Evolutionary conservation across 2,329 filamentous ascomycete genomes (phyloP).

Genomic region (Amphichorda felina): DNA sequence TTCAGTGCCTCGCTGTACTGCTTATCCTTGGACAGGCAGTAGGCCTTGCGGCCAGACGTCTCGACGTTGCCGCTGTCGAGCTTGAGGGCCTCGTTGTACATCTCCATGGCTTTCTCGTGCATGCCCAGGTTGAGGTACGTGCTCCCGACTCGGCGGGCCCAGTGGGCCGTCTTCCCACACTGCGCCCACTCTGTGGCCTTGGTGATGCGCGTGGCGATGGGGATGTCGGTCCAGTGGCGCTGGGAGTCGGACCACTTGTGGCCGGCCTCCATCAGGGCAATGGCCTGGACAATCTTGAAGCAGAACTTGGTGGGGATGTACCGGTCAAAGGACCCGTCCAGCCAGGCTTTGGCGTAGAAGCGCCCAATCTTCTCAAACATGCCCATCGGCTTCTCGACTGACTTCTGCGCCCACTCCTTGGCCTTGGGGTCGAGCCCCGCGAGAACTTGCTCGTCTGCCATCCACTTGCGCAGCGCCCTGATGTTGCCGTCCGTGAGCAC

Average conservation of each 20-base stretch:
- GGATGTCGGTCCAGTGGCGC: slow-evolving; percentile 21
- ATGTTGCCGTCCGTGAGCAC: slow-evolving; percentile 27
- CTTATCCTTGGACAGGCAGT: slow-evolving; percentile 23
- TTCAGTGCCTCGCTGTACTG: slow-evolving; percentile 21
- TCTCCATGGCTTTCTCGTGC: slow-evolving; percentile 18
- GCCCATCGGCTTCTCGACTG: slow-evolving; percentile 12
- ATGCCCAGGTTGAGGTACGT: slow-evolving; percentile 24
- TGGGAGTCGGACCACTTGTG: slow-evolving; percentile 23
- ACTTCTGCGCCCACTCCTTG: slow-evolving; percentile 16
- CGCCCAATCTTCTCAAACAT: slow-evolving; percentile 25
- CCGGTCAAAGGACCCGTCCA: slow-evolving; percentile 17
- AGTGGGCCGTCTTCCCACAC: slow-evolving; percentile 21
- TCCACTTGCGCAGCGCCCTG: slow-evolving; percentile 20
- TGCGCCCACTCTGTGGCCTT: slow-evolving; percentile 24
- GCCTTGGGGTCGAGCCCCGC: slow-evolving; percentile 15
- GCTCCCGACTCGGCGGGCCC: slow-evolving; percentile 25
- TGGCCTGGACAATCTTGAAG: slow-evolving; percentile 29
- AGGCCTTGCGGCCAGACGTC: slow-evolving; percentile 26
- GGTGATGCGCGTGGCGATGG: slow-evolving; percentile 19
- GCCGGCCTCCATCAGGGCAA: slow-evolving; percentile 25
- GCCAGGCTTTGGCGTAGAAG: slow-evolving; percentile 25
- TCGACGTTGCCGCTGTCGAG: slow-evolving; percentile 24
- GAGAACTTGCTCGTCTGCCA: slow-evolving; percentile 19
- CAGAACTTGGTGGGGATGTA: slow-evolving; percentile 28
- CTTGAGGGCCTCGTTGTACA: slow-evolving; percentile 22